Evolutionary conservation across 2,329 filamentous ascomycete species (phyloP).

Genomic region (Ophiostoma fasciatum): DNA sequence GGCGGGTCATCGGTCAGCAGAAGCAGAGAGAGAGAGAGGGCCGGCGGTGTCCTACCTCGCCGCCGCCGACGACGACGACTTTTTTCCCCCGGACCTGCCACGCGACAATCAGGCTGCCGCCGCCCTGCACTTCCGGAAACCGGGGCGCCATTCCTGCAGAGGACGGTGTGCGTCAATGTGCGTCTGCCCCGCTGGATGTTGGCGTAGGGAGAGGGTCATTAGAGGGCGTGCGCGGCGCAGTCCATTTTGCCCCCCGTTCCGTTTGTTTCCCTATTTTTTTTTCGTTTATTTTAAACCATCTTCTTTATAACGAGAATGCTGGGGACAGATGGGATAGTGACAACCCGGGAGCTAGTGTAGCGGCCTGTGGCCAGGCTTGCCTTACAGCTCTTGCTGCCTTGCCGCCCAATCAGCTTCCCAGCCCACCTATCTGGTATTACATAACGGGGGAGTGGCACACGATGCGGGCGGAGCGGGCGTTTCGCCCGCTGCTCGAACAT

Average conservation of each 20-base stretch:
- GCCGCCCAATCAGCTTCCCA: too few relatives aligned
- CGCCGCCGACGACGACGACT: conserved; percentile 85
- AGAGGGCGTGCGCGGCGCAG: not conserved
- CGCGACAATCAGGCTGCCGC: conserved; percentile 84
- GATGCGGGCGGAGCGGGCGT: too few relatives aligned
- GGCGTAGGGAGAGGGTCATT: not conserved
- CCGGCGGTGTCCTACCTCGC: conserved; percentile 56
- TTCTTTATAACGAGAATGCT: not conserved
- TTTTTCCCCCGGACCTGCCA: conserved; percentile 88
- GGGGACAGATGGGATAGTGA: too few relatives aligned
- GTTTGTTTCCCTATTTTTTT: not conserved
- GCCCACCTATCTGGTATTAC: too few relatives aligned
- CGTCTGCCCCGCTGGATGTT: not conserved
- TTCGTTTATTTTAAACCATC: too few relatives aligned
- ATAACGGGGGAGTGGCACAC: too few relatives aligned
- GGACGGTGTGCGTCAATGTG: not conserved
- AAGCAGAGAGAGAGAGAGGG: not conserved
- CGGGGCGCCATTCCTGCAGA: conserved; percentile 18
- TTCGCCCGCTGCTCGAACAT: too few relatives aligned
- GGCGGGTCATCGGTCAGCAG: not conserved
- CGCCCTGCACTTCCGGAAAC: conserved; percentile 73
- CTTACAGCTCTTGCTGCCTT: not conserved
- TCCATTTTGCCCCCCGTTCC: not conserved
- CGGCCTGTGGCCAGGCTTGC: not conserved
- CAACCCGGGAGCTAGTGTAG: conserved; percentile 2